A percentile compares a stretch with the other conserved stretches of the same genome.
These are phyloP conservation scores for Gardenia jasminoides DNA, from an alignment of 257 asterid species.

Conservation along the genomic window DNA sequence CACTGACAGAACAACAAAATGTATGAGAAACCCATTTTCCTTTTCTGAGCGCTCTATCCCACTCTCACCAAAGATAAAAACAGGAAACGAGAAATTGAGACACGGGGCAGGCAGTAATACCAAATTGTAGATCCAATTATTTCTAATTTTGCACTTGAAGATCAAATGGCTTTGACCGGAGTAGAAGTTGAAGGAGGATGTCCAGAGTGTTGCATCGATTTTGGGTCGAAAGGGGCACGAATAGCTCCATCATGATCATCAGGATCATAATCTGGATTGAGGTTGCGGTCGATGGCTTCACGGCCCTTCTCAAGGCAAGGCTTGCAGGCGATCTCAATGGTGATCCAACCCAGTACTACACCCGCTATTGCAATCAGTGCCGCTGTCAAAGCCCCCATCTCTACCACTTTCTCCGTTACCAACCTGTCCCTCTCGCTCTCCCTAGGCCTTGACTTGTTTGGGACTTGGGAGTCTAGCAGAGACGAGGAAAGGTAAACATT, in stretches of 20 bases:
- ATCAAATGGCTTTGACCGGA: constrained; percentile 39
- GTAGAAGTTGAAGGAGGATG: constrained; percentile 24
- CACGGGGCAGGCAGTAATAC: neutral
- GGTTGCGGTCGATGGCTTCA: constrained; percentile 80
- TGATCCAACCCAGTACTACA: constrained; percentile 76
- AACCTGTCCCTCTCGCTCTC: no score
- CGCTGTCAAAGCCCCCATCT: constrained; percentile 77
- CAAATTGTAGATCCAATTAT: neutral
- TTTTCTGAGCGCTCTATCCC: neutral
- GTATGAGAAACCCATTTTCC: no score
- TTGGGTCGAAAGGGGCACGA: constrained; percentile 60
- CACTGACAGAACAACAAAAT: no score
- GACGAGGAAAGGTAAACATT: no score
- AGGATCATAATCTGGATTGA: constrained; percentile 90
- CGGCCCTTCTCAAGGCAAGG: constrained; percentile 94
- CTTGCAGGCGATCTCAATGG: constrained; percentile 87
- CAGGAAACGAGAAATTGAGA: no score
- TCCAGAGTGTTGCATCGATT: constrained; percentile 18
- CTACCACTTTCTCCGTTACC: no score
- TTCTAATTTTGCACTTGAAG: neutral
- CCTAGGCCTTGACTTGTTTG: no score
- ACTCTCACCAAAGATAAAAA: no score
- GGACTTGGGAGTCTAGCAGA: no score
- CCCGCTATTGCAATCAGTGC: constrained; percentile 81
- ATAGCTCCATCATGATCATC: constrained; percentile 46